Evolutionary conservation across 202 grass and related monocot genomes (phyloP), one percentile per base, ranked within the genome.

Genomic region (Setaria italica): DNA sequence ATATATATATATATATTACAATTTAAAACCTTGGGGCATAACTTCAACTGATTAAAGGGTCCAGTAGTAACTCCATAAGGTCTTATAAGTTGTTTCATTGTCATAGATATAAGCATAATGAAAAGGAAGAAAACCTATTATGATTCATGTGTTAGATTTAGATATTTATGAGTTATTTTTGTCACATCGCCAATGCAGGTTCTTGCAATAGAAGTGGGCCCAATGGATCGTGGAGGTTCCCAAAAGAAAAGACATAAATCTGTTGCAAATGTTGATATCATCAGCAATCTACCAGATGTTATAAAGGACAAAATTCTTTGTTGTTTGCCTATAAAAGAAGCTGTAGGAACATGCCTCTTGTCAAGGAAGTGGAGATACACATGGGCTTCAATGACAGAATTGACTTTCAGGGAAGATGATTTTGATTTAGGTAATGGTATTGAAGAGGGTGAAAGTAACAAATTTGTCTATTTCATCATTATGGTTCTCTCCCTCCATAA

Each of bases 261-360:
- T 78, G 41, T 78, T 47, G 32, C 50, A 49, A 39, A 55, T 70
- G 17, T 34, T 56, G 88, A 93, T 85, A 62, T 85, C 64, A 92
- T 92, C 72, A 87, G 85, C 77, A 78, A 74, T 55, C 53, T 90
- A 69, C 88, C 81, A 2, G 56, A 83, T 21, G 81, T 57, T 87
- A n/a, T 92, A 41, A 84, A 84, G 87, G 49, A 81, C 65, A 82
- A 85, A 85, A 85, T 92, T 70, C 74, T 92, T 30, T 57, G 82
- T 0, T 64, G 62, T 87, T 82, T 92, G 15, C 65, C 88, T 78
- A 72, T 90, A 48, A 92, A 81, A 87, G 81, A 90, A 67, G 91
- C 72, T 57, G 72, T 85, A 17, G 13, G 32, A 53, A 90, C 91
- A 70, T 78, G 86, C 65, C n/a, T 89, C 59, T 79, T 91, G 66